A percentile compares a stretch with the other conserved stretches of the same genome.
Conservation (phyloP, 352 stramenopile genomes). For the Phytopythium montanum region DNA sequence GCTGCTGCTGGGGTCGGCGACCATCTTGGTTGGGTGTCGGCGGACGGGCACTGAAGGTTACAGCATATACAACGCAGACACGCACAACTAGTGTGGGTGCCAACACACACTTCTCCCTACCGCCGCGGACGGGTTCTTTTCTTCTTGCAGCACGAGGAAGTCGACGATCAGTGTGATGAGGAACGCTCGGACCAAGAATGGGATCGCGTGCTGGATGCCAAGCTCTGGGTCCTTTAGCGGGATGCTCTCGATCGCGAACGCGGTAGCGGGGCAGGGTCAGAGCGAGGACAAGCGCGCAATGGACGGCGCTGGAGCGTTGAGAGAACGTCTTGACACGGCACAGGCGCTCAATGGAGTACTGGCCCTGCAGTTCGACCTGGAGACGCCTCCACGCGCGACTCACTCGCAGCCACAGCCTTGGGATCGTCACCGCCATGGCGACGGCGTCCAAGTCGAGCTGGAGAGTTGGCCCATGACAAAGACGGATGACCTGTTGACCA, state of each 20-base stretch:
- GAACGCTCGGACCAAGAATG: constrained; percentile 23
- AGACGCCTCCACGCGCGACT: constrained; percentile 8
- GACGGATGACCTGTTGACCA: too few relatives aligned
- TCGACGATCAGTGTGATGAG: constrained; percentile 3
- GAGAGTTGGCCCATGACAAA: too few relatives aligned
- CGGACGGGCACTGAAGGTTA: background rate
- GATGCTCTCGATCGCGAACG: constrained; percentile 24
- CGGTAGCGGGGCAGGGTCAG: constrained; percentile 28
- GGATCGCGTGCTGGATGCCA: constrained; percentile 11
- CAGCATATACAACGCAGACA: background rate
- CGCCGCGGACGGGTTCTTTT: constrained; percentile 1
- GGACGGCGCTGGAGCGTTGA: constrained; percentile 3
- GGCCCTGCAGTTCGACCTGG: constrained; percentile 26
- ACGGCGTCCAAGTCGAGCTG: too few relatives aligned
- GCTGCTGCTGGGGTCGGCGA: constrained; percentile 10
- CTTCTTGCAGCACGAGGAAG: background rate
- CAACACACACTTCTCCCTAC: background rate
- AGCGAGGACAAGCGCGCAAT: constrained; percentile 5
- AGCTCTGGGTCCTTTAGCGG: background rate
- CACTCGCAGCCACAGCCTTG: too few relatives aligned
- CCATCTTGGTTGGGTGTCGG: constrained; percentile 1
- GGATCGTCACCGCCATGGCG: too few relatives aligned
- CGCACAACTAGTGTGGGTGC: background rate
- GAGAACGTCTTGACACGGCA: constrained; percentile 12
- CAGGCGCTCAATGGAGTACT: constrained; percentile 21